Conservation (phyloP, 805 yeast genomes). For the Schwanniomyces vanrijiae region DNA sequence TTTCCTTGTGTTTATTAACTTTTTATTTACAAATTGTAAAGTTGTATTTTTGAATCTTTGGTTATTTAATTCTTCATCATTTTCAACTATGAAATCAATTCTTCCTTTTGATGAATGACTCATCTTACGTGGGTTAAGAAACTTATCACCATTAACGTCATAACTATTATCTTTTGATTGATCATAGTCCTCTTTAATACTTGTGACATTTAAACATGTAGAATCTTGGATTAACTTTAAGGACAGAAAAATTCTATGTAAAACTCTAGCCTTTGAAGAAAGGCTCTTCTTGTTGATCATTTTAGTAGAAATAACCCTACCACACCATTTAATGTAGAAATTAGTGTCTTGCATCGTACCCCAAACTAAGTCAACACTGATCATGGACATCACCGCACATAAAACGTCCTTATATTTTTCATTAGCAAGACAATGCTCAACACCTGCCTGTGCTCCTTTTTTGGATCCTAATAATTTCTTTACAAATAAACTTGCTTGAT, state of each 20-base stretch:
- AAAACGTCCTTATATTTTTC: constrained; percentile 81
- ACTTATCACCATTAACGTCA: constrained; percentile 38
- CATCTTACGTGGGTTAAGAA: constrained; percentile 15
- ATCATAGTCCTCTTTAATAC: constrained; percentile 35
- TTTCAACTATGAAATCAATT: constrained; percentile 25
- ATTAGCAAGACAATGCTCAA: constrained; percentile 47
- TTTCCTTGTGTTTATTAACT: constrained; percentile 44
- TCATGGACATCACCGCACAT: constrained; percentile 83
- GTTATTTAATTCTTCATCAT: constrained; percentile 2
- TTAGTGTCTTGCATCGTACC: constrained; percentile 87
- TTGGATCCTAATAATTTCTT: constrained; percentile 49
- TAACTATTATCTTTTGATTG: constrained; percentile 24
- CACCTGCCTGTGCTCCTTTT: constrained; percentile 29
- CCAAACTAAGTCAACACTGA: constrained; percentile 85
- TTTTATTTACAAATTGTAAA: constrained; percentile 42
- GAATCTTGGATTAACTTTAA: constrained; percentile 76
- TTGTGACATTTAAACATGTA: constrained; percentile 47
- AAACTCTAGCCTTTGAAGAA: constrained; percentile 71
- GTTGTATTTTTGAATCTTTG: constrained; percentile 19
- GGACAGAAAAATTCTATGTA: constrained; percentile 78
- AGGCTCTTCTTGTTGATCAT: constrained; percentile 62
- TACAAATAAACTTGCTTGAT: constrained; percentile 71
- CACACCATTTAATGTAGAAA: constrained; percentile 74
- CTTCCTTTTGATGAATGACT: constrained; percentile 14
- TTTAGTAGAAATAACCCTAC: constrained; percentile 67